Base-by-base conservation (phyloP, 768 basidiomycete species). In the Phylloporus rhodoxanthus region DNA sequence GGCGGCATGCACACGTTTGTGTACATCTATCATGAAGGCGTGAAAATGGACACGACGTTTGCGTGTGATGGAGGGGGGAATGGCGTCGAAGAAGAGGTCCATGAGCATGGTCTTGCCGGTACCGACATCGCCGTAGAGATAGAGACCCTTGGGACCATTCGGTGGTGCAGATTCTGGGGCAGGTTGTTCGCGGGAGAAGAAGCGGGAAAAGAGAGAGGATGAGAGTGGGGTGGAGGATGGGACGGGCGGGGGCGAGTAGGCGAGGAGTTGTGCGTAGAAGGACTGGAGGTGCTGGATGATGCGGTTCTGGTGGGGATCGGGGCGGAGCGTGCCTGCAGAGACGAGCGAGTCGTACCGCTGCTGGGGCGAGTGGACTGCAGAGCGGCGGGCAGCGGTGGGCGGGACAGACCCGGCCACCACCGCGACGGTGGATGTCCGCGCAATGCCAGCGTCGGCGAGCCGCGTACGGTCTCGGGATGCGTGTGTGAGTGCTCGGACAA, bases 21-120 rank as follows among this genome's bases (percentile, higher is more conserved):
- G 91, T 19, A 97, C 93, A 63, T 99, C 96, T 54, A 97, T 84
- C 96, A 99, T 98, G 75, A 99, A 98, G 1, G 92, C 91, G 63
- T 98, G 94, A 66, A 99, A 99, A 68, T 99, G 96, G 14, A 97
- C 91, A 26, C 96, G 79, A 47, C 89, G 84, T 69, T 90, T 91
- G 51, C 80, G 78, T 39, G 69, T 79, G 47, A 88, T 71, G 38
- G 76, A 71, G 0, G 76, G 59, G 1, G 88, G 86, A 2, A 96
- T 81, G 2, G 92, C 82, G 55, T 84, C 79, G 72, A 87, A 93
- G 69, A 96, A 96, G 20, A 99, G 75, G 68, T 99, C 96, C 96
- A 99, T 99, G 54, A 99, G 83, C 94, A 98, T 97, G 0, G 87
- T 88, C 74, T 98, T 97, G 13, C 96, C 95, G 8, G 95, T 96